phyloP scores from a whole-genome alignment of 1,139 yeast species.

The Maudiozyma humilis region DNA sequence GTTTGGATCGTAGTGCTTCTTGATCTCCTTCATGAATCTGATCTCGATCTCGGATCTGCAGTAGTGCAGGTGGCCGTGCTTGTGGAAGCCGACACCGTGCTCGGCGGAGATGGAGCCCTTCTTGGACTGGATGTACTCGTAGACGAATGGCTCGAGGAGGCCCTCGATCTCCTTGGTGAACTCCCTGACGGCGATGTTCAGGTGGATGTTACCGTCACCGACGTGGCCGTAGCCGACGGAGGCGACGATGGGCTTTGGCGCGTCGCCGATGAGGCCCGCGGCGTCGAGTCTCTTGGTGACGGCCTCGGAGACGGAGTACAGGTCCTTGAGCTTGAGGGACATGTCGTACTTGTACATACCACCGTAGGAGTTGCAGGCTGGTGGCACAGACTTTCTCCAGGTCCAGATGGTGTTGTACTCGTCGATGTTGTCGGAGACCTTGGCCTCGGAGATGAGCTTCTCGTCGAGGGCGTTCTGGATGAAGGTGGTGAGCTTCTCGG shows the following conservation, averaged over 20 bases:
- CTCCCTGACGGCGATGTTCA: constrained; percentile 79
- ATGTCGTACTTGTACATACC: constrained; percentile 97
- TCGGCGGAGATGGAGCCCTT: constrained; percentile 91
- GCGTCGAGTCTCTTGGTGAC: constrained; percentile 49
- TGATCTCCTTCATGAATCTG: constrained; percentile 62
- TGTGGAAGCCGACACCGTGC: constrained; percentile 93
- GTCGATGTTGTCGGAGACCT: constrained; percentile 88
- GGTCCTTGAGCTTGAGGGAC: constrained; percentile 68
- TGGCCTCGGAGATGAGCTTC: constrained; percentile 81
- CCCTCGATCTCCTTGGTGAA: constrained; percentile 70
- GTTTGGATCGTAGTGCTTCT: constrained; percentile 75
- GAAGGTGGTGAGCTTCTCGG: constrained; percentile 67
- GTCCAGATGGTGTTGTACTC: constrained; percentile 79
- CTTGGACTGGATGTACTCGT: constrained; percentile 72
- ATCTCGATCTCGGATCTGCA: constrained; percentile 68
- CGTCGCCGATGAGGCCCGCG: constrained; percentile 58
- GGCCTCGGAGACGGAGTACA: constrained; percentile 78
- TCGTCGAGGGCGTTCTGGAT: constrained; percentile 77
- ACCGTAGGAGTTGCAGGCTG: constrained; percentile 75
- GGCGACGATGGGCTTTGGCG: constrained; percentile 58
- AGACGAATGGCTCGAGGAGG: constrained; percentile 82
- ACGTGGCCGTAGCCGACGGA: constrained; percentile 93
- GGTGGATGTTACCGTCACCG: constrained; percentile 91
- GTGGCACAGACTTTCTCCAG: constrained; percentile 92
- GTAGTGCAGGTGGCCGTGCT: constrained; percentile 79